A percentile compares a stretch with the other conserved stretches of the same genome.
Evolutionary conservation across 1,284 basidiomycete genomes (phyloP).

Genomic region (Ustilago xerochloae): DNA sequence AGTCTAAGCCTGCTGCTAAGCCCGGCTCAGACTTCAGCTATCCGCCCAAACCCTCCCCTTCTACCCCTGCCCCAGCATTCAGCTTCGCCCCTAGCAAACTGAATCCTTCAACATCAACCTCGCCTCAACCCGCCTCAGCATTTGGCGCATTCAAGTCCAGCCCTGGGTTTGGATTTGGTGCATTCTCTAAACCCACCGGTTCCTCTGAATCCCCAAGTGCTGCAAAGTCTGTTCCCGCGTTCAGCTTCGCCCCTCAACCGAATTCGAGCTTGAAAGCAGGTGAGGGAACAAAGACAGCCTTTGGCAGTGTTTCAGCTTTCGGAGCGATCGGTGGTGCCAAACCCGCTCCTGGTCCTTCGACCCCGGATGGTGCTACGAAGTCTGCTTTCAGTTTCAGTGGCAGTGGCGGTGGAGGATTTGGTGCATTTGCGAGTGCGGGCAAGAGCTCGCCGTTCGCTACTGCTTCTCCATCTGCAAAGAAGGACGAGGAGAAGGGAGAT

Average conservation of each 20-base stretch:
- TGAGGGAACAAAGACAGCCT: not conserved
- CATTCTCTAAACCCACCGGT: slow-evolving; percentile 22
- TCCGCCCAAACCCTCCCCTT: slow-evolving; percentile 12
- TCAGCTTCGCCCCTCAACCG: not conserved
- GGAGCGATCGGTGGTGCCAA: slow-evolving; percentile 3
- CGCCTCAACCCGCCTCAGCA: slow-evolving; percentile 22
- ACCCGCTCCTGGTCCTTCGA: not conserved
- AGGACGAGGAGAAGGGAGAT: slow-evolving; percentile 8
- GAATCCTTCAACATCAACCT: not conserved
- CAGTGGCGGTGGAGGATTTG: slow-evolving; percentile 13
- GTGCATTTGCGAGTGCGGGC: slow-evolving; percentile 15
- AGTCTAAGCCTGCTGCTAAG: slow-evolving; percentile 5
- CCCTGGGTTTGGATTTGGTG: slow-evolving; percentile 33
- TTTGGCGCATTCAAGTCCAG: slow-evolving; percentile 31
- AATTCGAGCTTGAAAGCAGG: slow-evolving; percentile 23
- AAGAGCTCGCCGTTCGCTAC: slow-evolving; percentile 25
- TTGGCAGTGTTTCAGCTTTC: slow-evolving; percentile 14
- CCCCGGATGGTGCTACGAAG: slow-evolving; percentile 4
- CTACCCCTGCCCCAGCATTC: slow-evolving; percentile 21
- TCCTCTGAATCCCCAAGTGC: not conserved
- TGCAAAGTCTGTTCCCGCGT: not conserved
- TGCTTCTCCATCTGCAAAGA: slow-evolving; percentile 3
- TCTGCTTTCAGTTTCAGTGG: slow-evolving; percentile 21
- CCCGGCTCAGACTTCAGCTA: slow-evolving; percentile 20
- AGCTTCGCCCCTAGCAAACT: slow-evolving; percentile 36